Evolutionary conservation across 116 monocot genomes (phyloP).

Genomic region (Posidonia oceanica): DNA sequence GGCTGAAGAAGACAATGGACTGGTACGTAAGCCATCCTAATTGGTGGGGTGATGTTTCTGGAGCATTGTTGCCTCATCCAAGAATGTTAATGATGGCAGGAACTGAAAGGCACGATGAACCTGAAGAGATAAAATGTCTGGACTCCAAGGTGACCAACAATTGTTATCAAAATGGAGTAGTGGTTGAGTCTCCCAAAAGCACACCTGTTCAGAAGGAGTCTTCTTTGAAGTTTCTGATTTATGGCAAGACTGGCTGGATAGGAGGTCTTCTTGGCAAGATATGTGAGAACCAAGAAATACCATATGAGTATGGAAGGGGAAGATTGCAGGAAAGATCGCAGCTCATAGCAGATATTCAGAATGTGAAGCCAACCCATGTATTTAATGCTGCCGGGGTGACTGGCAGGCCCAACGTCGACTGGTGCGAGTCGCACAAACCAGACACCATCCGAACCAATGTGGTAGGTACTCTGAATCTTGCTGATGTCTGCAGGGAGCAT

Average conservation of each 20-base stretch:
- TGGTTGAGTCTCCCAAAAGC: conserved; percentile 10
- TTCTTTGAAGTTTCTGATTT: conserved; percentile 52
- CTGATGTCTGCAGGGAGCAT: conserved; percentile 55
- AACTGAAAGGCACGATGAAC: conserved; percentile 32
- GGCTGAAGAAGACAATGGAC: conserved; percentile 58
- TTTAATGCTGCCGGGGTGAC: conserved; percentile 74
- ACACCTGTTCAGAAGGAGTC: not conserved
- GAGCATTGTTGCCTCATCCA: conserved; percentile 70
- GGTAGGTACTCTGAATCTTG: conserved; percentile 50
- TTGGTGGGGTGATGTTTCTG: conserved; percentile 83
- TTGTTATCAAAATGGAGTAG: conserved; percentile 12
- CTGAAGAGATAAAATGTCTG: conserved; percentile 22
- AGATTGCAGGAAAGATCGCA: conserved; percentile 40
- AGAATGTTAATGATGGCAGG: conserved; percentile 75
- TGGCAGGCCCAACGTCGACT: conserved; percentile 70
- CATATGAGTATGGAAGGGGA: conserved; percentile 50
- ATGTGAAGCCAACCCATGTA: conserved; percentile 61
- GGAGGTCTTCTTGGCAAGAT: conserved; percentile 60
- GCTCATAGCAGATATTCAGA: conserved; percentile 44
- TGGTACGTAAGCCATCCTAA: conserved; percentile 67
- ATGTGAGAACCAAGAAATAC: conserved; percentile 50
- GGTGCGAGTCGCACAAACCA: conserved; percentile 67
- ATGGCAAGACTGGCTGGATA: conserved; percentile 64
- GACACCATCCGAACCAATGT: conserved; percentile 61
- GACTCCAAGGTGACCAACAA: conserved; percentile 1